Base-by-base conservation (phyloP, 2,329 filamentous ascomycete genomes). In the Xylariaceae sp. region DNA sequence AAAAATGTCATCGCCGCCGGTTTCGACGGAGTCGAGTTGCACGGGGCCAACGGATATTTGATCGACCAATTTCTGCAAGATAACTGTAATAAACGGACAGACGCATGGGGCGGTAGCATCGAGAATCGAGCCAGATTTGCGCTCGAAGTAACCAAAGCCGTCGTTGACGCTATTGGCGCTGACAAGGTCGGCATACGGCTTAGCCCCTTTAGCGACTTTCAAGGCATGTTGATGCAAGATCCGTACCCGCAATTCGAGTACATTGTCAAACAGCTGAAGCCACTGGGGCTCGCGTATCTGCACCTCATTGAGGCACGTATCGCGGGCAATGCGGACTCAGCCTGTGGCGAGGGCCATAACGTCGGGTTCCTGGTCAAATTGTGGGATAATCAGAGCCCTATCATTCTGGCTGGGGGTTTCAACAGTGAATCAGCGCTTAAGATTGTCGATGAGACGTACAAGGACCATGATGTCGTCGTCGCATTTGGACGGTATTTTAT, bases 11-110 rank as follows among this genome's bases (percentile, higher is more conserved):
- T 88, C 3, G 63, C 75, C 16, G 77, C 76, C 3, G 86, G 87
- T 0, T 83, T 84, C 35, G 86, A 92, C 58, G 82, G 80, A 7
- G 80, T 90, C 2, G 75, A 71, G 45, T 42, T 61, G 22, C 60
- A 67, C 41, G 64, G 59, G 4, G 69, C 70, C 11, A 74, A 75
- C 38, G 72, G 73, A 4, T 79, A 78, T 51, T 64, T 80, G 3
- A 64, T 77, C 29, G 76, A 80, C 45, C 76, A 80, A 55, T 82
- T 82, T 62, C 67, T 73, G 4, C 76, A 79, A 51, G 73, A 76
- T 47, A 71, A 64, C 4, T 66, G 67, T 55, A 84, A 84, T 64
- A 67, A 69, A 39, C 71, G 80, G 2, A 76, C 72, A 0, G 78
- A 82, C 53, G 55, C 67, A 32, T 82, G 77, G 59, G 78, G 78